Conservation (phyloP, 257 asterid species). For the Vinca minor region DNA sequence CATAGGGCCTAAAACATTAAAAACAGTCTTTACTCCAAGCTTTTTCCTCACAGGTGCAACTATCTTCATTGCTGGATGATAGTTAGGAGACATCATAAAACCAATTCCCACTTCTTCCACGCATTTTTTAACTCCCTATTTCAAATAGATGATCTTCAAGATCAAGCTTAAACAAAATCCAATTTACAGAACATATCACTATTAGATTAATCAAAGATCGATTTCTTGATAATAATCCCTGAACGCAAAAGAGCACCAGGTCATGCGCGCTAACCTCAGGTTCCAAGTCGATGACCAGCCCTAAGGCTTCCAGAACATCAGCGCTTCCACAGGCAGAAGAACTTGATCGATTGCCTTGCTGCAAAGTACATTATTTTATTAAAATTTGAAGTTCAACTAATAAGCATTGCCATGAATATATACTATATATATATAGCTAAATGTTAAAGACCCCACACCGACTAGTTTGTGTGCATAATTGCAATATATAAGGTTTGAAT, state of each 20-base stretch:
- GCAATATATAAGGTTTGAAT: no score
- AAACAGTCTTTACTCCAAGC: constrained; percentile 66
- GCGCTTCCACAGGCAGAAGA: constrained; percentile 94
- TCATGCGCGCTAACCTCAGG: constrained; percentile 50
- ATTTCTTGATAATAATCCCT: background rate
- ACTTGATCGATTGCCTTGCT: constrained; percentile 92
- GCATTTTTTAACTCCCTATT: constrained; percentile 56
- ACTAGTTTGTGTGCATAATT: no score
- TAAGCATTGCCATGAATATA: background rate
- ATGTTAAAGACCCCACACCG: background rate
- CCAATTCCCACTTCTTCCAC: constrained; percentile 75
- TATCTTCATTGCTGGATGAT: constrained; percentile 78
- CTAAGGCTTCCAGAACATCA: constrained; percentile 72
- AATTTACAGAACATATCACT: background rate
- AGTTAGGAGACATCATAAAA: constrained; percentile 78
- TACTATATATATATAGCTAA: background rate
- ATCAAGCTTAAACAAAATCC: background rate
- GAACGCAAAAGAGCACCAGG: background rate
- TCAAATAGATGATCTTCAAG: background rate
- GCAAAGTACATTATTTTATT: constrained; percentile 5
- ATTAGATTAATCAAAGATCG: background rate
- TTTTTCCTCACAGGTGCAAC: constrained; percentile 75
- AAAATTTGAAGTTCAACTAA: background rate
- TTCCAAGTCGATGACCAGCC: constrained; percentile 49
- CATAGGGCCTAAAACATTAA: constrained; percentile 73